Evolutionary conservation across 805 yeast species (phyloP).

Genomic region (Monosporozyma siamensis): DNA sequence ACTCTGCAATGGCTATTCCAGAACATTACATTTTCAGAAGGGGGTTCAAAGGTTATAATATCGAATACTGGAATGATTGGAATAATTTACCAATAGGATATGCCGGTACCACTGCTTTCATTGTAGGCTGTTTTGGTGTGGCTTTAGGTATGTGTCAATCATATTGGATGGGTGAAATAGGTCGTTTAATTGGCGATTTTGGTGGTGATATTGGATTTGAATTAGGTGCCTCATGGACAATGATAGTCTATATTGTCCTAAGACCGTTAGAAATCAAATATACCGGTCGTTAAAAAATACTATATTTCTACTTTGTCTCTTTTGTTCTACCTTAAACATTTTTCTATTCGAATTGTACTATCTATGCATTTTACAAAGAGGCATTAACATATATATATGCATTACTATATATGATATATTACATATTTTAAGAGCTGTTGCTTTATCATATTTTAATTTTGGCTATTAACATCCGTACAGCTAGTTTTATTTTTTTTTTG

Average conservation of each 20-base stretch:
- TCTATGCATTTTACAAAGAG: no score
- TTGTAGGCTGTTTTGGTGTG: conserved; percentile 78
- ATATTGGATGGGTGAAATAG: conserved; percentile 77
- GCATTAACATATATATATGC: no score
- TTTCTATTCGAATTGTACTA: no score
- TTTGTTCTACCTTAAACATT: no score
- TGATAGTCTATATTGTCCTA: conserved; percentile 45
- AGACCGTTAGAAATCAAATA: conserved; percentile 64
- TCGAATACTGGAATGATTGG: conserved; percentile 50
- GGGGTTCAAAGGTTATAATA: conserved; percentile 45
- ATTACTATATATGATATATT: no score
- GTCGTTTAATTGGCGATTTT: conserved; percentile 44
- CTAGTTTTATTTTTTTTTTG: no score
- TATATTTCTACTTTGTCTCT: no score
- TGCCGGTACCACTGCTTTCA: conserved; percentile 74
- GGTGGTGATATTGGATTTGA: conserved; percentile 91
- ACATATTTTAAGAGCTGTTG: no score
- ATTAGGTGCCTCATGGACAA: conserved; percentile 58
- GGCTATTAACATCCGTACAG: no score
- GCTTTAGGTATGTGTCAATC: conserved; percentile 81
- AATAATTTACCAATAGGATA: conserved; percentile 59
- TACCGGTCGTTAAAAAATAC: conserved; percentile 38
- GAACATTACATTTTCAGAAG: conserved; percentile 77
- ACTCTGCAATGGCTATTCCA: conserved; percentile 59
- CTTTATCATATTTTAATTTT: no score